phyloP scores from a whole-genome alignment of 1,284 basidiomycete genomes.

The Papiliotrema laurentii region DNA sequence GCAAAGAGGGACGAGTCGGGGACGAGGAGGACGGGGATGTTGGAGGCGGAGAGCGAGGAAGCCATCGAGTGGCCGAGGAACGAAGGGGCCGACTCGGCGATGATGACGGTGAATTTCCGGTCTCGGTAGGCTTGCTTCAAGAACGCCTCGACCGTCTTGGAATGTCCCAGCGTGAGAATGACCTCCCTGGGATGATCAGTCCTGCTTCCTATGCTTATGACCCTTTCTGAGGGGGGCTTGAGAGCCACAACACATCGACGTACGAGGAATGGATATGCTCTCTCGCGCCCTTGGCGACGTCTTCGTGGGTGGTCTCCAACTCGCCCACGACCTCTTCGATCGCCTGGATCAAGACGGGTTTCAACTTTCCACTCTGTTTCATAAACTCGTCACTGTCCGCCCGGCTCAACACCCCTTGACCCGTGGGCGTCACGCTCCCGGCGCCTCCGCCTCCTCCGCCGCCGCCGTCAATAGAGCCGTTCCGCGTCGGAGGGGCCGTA shows the following conservation, averaged over 20 bases:
- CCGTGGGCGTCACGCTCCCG: too few relatives aligned
- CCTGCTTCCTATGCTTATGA: too few relatives aligned
- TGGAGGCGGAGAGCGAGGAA: conserved; percentile 64
- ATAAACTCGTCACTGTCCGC: conserved; percentile 41
- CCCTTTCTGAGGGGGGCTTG: too few relatives aligned
- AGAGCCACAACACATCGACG: too few relatives aligned
- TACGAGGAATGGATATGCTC: conserved; percentile 97
- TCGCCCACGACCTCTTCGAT: conserved; percentile 93
- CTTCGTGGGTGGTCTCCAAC: conserved; percentile 91
- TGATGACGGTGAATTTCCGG: conserved; percentile 92
- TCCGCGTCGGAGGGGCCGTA: too few relatives aligned
- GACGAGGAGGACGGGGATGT: conserved; percentile 89
- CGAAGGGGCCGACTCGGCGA: conserved; percentile 90
- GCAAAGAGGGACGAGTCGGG: conserved; percentile 94
- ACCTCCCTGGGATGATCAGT: conserved; percentile 93
- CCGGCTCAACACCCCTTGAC: conserved; percentile 8
- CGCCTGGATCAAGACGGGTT: conserved; percentile 68
- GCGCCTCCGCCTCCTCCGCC: too few relatives aligned
- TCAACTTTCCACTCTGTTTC: conserved; percentile 45
- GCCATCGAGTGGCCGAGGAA: conserved; percentile 85
- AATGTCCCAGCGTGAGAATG: conserved; percentile 91
- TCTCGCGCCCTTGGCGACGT: conserved; percentile 86
- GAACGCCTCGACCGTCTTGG: conserved; percentile 89
- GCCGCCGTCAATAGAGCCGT: conserved; percentile 6
- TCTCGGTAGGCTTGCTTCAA: conserved; percentile 84